These are phyloP conservation scores for Cryptosporidium meleagridis DNA, from an alignment of 169 alveolate species.

Conservation along the genomic window DNA sequence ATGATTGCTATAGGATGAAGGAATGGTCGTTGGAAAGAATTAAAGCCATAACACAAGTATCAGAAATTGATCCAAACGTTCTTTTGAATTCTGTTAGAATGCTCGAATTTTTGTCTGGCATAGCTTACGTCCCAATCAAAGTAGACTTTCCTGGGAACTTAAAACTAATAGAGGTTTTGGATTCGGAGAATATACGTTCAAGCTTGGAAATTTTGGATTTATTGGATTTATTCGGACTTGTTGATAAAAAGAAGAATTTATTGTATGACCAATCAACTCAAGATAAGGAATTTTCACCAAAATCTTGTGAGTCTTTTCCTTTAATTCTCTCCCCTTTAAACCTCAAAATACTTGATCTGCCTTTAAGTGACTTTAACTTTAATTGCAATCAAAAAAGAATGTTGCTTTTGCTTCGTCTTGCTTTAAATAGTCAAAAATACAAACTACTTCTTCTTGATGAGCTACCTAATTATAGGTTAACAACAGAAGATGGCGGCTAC, in stretches of 20 bases:
- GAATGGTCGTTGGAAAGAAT: conserved; percentile 22
- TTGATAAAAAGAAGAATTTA: neutral
- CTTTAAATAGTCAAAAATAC: conserved; percentile 8
- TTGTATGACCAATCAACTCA: neutral
- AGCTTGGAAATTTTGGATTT: neutral
- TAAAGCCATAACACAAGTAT: neutral
- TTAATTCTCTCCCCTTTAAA: neutral
- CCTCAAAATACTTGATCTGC: neutral
- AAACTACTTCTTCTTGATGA: conserved; percentile 42
- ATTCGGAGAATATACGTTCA: neutral
- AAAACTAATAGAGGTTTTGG: neutral
- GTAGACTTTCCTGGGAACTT: conserved; percentile 58
- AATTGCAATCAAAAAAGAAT: conserved; percentile 9
- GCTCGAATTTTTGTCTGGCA: conserved; percentile 5
- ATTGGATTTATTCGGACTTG: conserved; percentile 30
- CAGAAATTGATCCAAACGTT: conserved; percentile 44
- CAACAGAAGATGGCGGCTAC: neutral
- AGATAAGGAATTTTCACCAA: neutral
- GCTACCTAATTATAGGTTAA: conserved; percentile 4
- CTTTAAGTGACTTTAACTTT: conserved; percentile 3
- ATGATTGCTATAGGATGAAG: conserved; percentile 11
- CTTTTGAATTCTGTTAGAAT: conserved; percentile 19
- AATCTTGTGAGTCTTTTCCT: neutral
- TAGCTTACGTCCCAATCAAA: conserved; percentile 62
- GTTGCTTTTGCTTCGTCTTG: conserved; percentile 20